phyloP scores from a whole-genome alignment of 2,329 filamentous ascomycete species.

The Colletotrichum lentis region DNA sequence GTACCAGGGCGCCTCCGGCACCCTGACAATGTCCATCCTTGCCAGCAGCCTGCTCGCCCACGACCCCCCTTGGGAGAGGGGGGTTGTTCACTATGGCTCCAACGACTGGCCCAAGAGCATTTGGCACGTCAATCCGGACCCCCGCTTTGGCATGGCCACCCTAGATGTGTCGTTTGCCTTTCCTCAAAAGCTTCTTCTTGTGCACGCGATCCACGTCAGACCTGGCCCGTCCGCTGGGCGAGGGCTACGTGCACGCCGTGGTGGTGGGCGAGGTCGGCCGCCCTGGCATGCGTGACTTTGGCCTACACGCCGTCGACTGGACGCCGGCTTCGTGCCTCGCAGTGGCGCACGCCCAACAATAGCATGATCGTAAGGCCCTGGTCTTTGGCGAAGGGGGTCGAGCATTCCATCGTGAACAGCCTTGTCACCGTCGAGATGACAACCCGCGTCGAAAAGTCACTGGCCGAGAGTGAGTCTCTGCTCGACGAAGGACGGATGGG shows the following conservation, averaged over 20 bases:
- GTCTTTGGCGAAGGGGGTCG: constrained; percentile 13
- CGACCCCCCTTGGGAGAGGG: constrained; percentile 35
- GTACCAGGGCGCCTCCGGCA: constrained; percentile 24
- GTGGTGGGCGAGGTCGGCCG: constrained; percentile 26
- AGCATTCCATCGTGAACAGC: constrained; percentile 18
- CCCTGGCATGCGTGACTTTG: constrained; percentile 17
- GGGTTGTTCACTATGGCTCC: constrained; percentile 36
- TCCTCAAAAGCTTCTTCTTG: constrained; percentile 28
- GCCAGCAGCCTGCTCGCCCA: constrained; percentile 38
- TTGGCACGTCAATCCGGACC: constrained; percentile 30
- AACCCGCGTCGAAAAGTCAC: constrained; percentile 14
- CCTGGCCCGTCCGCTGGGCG: constrained; percentile 18
- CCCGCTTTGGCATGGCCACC: constrained; percentile 34
- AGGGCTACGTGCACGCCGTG: constrained; percentile 31
- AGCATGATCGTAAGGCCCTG: constrained; percentile 29
- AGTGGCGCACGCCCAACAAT: constrained; percentile 17
- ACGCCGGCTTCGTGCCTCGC: constrained; percentile 18
- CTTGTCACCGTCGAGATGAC: constrained; percentile 32
- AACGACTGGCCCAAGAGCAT: constrained; percentile 34
- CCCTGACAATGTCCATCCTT: constrained; percentile 34
- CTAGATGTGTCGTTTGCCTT: constrained; percentile 29
- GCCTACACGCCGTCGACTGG: constrained; percentile 19
- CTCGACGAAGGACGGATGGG: constrained; percentile 24
- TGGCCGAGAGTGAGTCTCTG: background rate
- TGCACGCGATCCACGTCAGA: constrained; percentile 30